Evolutionary conservation across 73 alveolate species (phyloP), one percentile per base, ranked within the genome.

Genomic region (Breviolum minutum): DNA sequence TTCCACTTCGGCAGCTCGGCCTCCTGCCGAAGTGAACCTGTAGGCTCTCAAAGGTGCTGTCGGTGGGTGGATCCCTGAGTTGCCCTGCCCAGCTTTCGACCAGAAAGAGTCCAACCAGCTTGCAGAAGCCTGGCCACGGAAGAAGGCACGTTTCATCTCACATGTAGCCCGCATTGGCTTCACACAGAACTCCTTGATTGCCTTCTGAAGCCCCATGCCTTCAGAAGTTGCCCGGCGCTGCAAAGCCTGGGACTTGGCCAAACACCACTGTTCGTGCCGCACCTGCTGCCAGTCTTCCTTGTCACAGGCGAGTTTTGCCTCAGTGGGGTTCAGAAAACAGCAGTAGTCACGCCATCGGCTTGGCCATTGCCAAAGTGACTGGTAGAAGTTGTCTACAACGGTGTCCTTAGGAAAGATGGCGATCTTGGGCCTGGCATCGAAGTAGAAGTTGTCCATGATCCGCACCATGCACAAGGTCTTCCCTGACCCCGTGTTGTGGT

Each of bases 401-500:
- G 79, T 73, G 68, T 87, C 95, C 95, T 87, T 87, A 22, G 95
- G 95, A 64, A 87, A 87, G 32, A 87, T 32, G 24, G 64, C 63
- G 95, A 87, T 24, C 80, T 63, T 87, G 1, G 83, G 79, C 24
- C 95, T 80, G 30, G 60, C 32, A 27, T 87, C 95, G 95, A 63
- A 63, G 30, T 19, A 87, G 64, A 87, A 87, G 95, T 87, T 87
- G 95, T 87, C 95, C 63, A 63, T 29, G 82, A 87, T 87, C 32
- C 95, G 95, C 63, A 87, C 54, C 95, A 87, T 64, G 95, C 95
- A 87, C 24, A 87, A 64, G 16, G 95, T 87, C 64, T 87, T 87
- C 24, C 95, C 95, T 0, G 95, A 87, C 12, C 92, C 92, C 11
- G 95, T 87, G 82, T 87, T 87, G 95, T 87, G 95, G 70, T 87